Evolutionary conservation across 306 rosid species (phyloP).

Genomic region (Trifolium pratense): DNA sequence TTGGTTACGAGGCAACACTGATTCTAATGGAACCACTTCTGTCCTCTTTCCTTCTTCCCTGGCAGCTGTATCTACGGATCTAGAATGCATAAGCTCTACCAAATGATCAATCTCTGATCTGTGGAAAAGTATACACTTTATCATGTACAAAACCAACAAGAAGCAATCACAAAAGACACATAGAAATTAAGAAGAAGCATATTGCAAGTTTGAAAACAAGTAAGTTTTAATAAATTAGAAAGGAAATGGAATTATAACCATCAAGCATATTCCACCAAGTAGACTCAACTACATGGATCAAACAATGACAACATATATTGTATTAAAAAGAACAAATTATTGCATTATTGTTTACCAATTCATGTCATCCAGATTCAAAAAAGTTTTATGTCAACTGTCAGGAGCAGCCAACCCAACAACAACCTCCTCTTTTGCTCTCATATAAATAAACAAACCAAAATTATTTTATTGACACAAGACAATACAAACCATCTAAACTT

Average conservation of each 20-base stretch:
- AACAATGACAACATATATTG: background rate
- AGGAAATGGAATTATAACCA: conserved; percentile 3
- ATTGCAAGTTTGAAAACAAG: conserved; percentile 15
- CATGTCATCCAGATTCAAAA: conserved; percentile 6
- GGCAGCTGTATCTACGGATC: conserved; percentile 55
- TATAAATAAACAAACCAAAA: background rate
- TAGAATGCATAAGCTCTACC: conserved; percentile 78
- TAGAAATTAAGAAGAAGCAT: conserved; percentile 5
- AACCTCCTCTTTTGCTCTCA: background rate
- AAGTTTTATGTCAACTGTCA: background rate
- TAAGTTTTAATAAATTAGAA: conserved; percentile 23
- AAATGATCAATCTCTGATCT: conserved; percentile 87
- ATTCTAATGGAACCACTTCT: conserved; percentile 52
- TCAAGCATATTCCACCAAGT: conserved; percentile 19
- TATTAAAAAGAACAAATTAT: background rate
- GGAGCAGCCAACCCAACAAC: conserved; percentile 10
- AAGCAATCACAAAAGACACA: conserved; percentile 2
- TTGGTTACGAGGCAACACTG: conserved; percentile 41
- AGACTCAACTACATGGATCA: conserved; percentile 1
- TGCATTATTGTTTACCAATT: background rate
- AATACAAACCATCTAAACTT: background rate
- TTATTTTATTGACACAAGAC: no score
- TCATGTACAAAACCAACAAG: conserved; percentile 30
- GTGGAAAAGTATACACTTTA: conserved; percentile 40
- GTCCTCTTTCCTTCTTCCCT: conserved; percentile 51